Evolutionary conservation across 2,329 filamentous ascomycete species (phyloP), one percentile per base, ranked within the genome.

Genomic region (Rugonectria rugulosa): DNA sequence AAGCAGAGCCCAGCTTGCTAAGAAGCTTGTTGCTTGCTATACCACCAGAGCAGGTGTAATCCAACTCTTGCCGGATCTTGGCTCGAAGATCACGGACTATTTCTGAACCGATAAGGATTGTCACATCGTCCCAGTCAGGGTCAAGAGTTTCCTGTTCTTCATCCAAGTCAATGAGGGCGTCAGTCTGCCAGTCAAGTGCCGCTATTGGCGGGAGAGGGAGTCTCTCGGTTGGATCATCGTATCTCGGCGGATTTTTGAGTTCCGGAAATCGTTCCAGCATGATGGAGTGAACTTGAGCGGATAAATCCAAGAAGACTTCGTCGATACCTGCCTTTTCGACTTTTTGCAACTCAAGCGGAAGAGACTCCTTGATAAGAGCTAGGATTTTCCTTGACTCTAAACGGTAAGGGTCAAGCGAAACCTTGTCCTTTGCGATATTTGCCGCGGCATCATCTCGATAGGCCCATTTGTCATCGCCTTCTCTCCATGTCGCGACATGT

Each of bases 101-200:
- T 69, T 97, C 92, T 2, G 92, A 93, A 0, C 90, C 95, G 67
- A 97, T 86, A 24, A 91, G 80, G 70, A 96, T 90, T 14, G 86
- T 90, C 62, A 98, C 83, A 77, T 99, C 95, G 72, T 99, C 94
- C 95, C 95, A 99, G 74, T 99, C 95, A 1, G 92, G 91, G 68
- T 96, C 89, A 63, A 89, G 83, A 17, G 88, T 83, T 72, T 96
- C 93, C 10, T 84, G 84, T 57, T 92, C 85, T 20, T 86, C 80
- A 62, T 95, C 88, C 43, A 97, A 77, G 69, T 93, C 91, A 14
- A 96, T 80, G 51, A 96, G 77, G n/a, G 87, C 89, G 75, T 97
- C 92, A 0, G 88, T 84, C 58, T 88, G 79, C 93, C 93, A 97
- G 70, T 96, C 88, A 15, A 97, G 74, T 1, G 87, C 90, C 2